Evolutionary conservation across 23 red algal species (phyloP), one percentile per base, ranked within the genome.

Genomic region (Agarophyton chilense): DNA sequence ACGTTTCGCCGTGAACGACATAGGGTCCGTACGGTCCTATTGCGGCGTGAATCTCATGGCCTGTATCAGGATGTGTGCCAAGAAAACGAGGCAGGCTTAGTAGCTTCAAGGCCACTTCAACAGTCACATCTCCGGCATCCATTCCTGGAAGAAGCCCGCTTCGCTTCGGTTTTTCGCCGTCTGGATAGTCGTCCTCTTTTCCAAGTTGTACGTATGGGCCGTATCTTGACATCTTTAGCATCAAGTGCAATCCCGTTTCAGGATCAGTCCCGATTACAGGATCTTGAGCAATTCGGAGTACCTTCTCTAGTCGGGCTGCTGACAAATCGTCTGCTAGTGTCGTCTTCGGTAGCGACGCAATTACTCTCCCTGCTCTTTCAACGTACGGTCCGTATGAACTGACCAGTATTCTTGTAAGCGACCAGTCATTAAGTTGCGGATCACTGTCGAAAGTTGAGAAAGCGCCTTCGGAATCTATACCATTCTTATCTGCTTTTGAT

Each of bases 371-470:
- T 2, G 47, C 22, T 32, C 40, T 78, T 75, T 93, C 92, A 14
- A 98, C 47, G 72, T 98, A 98, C 0, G 96, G 96, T 52, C 96
- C 96, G 72, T 98, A 95, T 0, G 96, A 93, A 32, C 96, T 93
- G 0, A 98, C 96, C 22, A 93, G 56, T 38, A 98, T 82, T 55
- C 63, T 81, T 1, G 86, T 79, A n/a, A 44, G 54, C 18, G 67
- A 43, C 92, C 82, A 89, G 45, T 88, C 83, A 32, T 77, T 47
- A 17, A 2, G 26, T 25, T 34, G 35, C 44, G 17, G 10, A 2
- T 4, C 64, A 55, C 44, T 54, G 26, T 70, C 16, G n/a, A n/a
- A n/a, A n/a, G n/a, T n/a, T n/a, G n/a, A n/a, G n/a, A n/a, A n/a
- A 25, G 24, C 5, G 18, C 9, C 58, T 35, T 17, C 22, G 24